A percentile compares a stretch with the other conserved stretches of the same genome.
Conservation (phyloP, 805 yeast species). For the Barnettozyma sucrosica region DNA sequence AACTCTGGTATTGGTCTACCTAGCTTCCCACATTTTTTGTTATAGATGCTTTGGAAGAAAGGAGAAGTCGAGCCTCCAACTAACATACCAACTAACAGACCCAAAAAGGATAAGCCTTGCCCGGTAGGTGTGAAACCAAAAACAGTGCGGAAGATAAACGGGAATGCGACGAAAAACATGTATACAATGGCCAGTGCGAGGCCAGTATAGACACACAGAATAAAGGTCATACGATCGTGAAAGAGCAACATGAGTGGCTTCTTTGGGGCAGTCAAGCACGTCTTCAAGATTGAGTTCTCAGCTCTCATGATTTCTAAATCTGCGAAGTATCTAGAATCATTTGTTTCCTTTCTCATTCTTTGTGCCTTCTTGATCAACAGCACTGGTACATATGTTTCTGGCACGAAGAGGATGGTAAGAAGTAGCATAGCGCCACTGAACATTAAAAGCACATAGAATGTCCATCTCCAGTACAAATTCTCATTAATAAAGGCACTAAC, state of each 20-base stretch:
- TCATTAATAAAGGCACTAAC: slow-evolving; percentile 51
- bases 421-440: slow-evolving; percentile 51
- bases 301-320: slow-evolving; percentile 35
- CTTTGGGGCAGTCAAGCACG: slow-evolving; percentile 40
- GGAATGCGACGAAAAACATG: slow-evolving; percentile 60
- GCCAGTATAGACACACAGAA: slow-evolving; percentile 52
- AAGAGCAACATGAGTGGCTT: slow-evolving; percentile 46
- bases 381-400: slow-evolving; percentile 61
- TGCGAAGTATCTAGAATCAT: slow-evolving; percentile 42
- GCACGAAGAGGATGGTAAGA: slow-evolving; percentile 40
- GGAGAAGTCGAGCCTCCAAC: slow-evolving; percentile 40
- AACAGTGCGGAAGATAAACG: slow-evolving; percentile 49
- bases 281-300: slow-evolving; percentile 36
- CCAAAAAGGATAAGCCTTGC: slow-evolving; percentile 61
- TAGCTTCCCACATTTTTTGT: slow-evolving; percentile 36
- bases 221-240: slow-evolving; percentile 49
- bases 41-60: slow-evolving; percentile 38
- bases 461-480: slow-evolving; percentile 59
- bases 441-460: slow-evolving; percentile 57
- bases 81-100: slow-evolving; percentile 47
- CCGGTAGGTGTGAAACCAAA: slow-evolving; percentile 47
- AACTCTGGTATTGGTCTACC: slow-evolving; percentile 54
- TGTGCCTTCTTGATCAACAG: slow-evolving; percentile 47
- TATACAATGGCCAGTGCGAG: slow-evolving; percentile 54
- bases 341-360: slow-evolving; percentile 44